Base-by-base conservation (phyloP, 2,329 filamentous ascomycete genomes). In the Cladophialophora psammophila region DNA sequence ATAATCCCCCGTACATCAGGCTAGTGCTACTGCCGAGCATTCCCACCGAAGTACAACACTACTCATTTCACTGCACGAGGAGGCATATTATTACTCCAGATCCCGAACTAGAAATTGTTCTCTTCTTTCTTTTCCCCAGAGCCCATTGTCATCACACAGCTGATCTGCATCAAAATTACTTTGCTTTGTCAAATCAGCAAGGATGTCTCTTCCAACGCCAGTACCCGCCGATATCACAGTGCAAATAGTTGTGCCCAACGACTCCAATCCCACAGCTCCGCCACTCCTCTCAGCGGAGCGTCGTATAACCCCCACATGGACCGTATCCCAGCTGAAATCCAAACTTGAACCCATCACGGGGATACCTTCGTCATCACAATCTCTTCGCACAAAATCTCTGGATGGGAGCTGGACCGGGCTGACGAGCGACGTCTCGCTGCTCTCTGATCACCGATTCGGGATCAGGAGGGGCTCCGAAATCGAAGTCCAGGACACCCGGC, bases 261-360 rank as follows among this genome's bases (percentile, higher is more conserved):
- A 75, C 59, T 70, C 60, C 31, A 72, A 68, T 31, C 60, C 63
- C 42, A 68, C 70, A 38, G 66, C 69, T 13, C 72, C 76, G 48
- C 77, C 79, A 2, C 73, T 76, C 18, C 78, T 83, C 56, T 87
- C 90, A 57, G 94, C 93, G 60, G 95, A 99, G 81, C 91, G 94
- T 69, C 92, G 95, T 72, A 89, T 98, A 78, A 94, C 92, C 32
- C 94, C 94, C 13, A 90, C 94, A 72, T 99, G 95, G 95, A 90
- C 90, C 69, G 90, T 99, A 76, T 84, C 86, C 63, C 89, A 92
- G 74, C 86, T 98, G 74, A 97, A 94, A 82, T 81, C 85, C 61
- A 96, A 95, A 79, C 88, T 99, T 60, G 94, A 98, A 80, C 91
- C 93, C 69, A 90, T 98, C 80, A 98, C 94, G 1, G 95, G 95